Conservation (phyloP, 495 filamentous ascomycete species). For the Glonium stellatum region DNA sequence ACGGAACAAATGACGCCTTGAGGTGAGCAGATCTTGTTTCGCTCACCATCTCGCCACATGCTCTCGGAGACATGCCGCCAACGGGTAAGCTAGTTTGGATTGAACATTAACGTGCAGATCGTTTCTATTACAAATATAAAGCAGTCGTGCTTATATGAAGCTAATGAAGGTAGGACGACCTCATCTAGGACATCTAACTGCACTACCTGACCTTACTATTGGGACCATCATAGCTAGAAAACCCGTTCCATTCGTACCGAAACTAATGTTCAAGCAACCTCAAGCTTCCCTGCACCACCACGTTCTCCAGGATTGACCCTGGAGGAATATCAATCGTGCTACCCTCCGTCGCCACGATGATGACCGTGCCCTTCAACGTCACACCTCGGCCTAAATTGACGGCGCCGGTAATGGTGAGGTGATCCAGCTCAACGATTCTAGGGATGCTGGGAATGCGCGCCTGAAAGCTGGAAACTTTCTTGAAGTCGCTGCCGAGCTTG, state of each 20-base stretch:
- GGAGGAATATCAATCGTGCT: slow-evolving; percentile 97
- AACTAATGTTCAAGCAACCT: slow-evolving; percentile 83
- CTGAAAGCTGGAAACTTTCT: slow-evolving; percentile 99
- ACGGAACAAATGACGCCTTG: neutral
- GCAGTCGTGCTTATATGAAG: neutral
- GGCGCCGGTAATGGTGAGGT: slow-evolving; percentile 92
- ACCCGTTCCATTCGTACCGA: neutral
- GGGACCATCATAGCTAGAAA: neutral
- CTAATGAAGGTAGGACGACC: neutral
- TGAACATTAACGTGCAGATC: neutral
- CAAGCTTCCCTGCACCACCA: slow-evolving; percentile 96
- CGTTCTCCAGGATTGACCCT: slow-evolving; percentile 95
- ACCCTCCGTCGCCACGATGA: slow-evolving; percentile 96
- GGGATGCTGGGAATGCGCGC: slow-evolving; percentile 93
- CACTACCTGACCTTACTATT: neutral
- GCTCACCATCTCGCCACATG: neutral
- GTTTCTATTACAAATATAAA: slow-evolving; percentile 10
- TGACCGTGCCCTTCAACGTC: slow-evolving; percentile 97
- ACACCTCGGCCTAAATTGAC: slow-evolving; percentile 95
- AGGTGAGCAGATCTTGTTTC: no score
- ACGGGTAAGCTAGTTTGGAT: no score
- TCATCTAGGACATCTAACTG: neutral
- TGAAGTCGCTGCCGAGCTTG: slow-evolving; percentile 98
- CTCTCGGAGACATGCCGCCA: neutral
- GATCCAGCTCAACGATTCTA: slow-evolving; percentile 95